A percentile compares a stretch with the other conserved stretches of the same genome.
Conservation (phyloP, 2,329 filamentous ascomycete genomes). For the Clarireedia paspali region DNA sequence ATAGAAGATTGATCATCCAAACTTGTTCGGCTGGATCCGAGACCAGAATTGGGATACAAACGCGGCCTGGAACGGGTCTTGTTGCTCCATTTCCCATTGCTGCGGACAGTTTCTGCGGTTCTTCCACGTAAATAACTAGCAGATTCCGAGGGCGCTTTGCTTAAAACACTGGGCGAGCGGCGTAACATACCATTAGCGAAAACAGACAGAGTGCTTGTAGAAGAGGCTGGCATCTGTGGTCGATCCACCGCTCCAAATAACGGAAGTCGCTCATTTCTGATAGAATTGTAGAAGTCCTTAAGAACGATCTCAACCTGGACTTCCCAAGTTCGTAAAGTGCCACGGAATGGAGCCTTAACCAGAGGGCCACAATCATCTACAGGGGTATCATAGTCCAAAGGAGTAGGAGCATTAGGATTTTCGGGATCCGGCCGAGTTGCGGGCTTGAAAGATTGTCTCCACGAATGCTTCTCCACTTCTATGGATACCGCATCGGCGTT, state of each 20-base stretch:
- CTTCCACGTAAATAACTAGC: slow-evolving; percentile 60
- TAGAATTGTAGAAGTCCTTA: slow-evolving; percentile 85
- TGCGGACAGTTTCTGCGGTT: slow-evolving; percentile 46
- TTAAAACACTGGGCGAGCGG: slow-evolving; percentile 82
- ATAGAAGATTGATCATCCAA: slow-evolving; percentile 85
- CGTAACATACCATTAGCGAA: slow-evolving; percentile 62
- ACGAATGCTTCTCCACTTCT: slow-evolving; percentile 28
- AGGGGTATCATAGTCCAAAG: slow-evolving; percentile 30
- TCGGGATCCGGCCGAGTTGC: slow-evolving; percentile 21
- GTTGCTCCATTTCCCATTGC: slow-evolving; percentile 61
- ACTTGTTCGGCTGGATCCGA: slow-evolving; percentile 88
- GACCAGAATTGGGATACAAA: slow-evolving; percentile 67
- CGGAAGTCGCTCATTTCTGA: slow-evolving; percentile 78
- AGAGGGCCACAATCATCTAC: slow-evolving; percentile 62
- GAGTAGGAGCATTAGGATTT: slow-evolving; percentile 33
- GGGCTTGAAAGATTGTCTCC: slow-evolving; percentile 29
- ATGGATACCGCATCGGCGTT: slow-evolving; percentile 17
- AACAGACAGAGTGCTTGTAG: slow-evolving; percentile 62
- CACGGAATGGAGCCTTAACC: slow-evolving; percentile 69
- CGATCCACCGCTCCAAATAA: slow-evolving; percentile 61
- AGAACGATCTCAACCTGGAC: slow-evolving; percentile 82
- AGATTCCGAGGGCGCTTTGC: slow-evolving; percentile 84
- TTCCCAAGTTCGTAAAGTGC: slow-evolving; percentile 75
- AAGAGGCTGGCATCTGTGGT: slow-evolving; percentile 32
- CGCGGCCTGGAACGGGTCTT: slow-evolving; percentile 79